phyloP scores from a whole-genome alignment of 1,284 basidiomycete genomes.

The Puccinia novopanici region DNA sequence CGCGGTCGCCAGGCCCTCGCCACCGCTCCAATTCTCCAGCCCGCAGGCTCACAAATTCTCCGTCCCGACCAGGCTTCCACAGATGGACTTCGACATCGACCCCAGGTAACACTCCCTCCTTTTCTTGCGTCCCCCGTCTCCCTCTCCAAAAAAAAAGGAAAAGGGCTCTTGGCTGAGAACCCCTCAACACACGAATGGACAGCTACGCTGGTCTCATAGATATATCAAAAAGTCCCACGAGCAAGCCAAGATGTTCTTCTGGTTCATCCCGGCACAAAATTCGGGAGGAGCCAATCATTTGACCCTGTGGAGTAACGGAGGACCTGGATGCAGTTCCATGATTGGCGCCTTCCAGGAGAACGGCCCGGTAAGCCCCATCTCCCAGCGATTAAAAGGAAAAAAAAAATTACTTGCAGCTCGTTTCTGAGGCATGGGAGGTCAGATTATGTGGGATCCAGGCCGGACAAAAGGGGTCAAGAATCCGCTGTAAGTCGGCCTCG shows the following conservation, averaged over 20 bases:
- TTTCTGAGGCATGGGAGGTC: no score
- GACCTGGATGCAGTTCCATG: slow-evolving; percentile 71
- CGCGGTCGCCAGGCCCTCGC: not conserved
- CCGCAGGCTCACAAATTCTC: not conserved
- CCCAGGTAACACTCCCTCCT: not conserved
- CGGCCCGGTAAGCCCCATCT: slow-evolving; percentile 64
- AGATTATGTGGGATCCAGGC: slow-evolving; percentile 66
- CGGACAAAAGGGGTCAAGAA: slow-evolving; percentile 70
- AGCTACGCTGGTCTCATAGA: slow-evolving; percentile 71
- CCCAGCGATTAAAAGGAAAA: not conserved
- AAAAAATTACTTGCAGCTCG: no score
- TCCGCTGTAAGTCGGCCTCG: slow-evolving; percentile 72
- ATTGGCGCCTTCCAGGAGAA: slow-evolving; percentile 79
- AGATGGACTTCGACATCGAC: slow-evolving; percentile 7
- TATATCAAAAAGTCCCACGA: slow-evolving; percentile 68
- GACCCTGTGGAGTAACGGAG: slow-evolving; percentile 60
- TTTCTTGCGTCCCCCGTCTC: no score
- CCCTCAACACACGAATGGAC: not conserved
- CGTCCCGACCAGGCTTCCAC: slow-evolving; percentile 10
- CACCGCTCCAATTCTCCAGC: slow-evolving; percentile 8
- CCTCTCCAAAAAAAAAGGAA: no score
- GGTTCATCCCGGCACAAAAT: slow-evolving; percentile 79
- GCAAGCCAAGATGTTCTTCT: slow-evolving; percentile 76
- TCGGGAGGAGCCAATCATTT: slow-evolving; percentile 71
- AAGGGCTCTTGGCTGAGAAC: not conserved